A percentile compares a stretch with the other conserved stretches of the same genome.
Evolutionary conservation across 306 rosid genomes (phyloP).

Genomic region (Leucaena leucocephala): DNA sequence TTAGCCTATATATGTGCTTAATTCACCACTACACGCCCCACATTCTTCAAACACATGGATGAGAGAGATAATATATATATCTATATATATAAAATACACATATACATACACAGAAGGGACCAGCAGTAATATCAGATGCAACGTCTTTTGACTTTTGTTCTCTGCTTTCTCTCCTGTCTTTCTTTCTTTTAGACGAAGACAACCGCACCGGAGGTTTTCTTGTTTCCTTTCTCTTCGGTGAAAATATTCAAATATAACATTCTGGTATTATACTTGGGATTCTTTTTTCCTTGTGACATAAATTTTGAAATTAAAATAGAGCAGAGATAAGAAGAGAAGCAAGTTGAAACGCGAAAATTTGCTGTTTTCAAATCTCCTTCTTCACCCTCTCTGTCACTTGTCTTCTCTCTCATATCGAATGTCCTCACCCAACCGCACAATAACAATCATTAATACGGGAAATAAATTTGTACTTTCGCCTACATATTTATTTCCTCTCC

Average conservation of each 20-base stretch:
- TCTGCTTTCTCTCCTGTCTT: conserved; percentile 33
- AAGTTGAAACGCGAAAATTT: conserved; percentile 49
- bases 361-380: conserved; percentile 47
- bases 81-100: background rate
- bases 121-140: conserved; percentile 51
- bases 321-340: conserved; percentile 50
- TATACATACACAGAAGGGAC: conserved; percentile 39
- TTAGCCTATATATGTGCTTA: background rate
- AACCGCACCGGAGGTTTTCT: conserved; percentile 29
- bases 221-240: background rate
- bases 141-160: conserved; percentile 44
- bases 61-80: background rate
- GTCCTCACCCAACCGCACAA: conserved; percentile 53
- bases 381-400: conserved; percentile 13
- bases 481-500: conserved; percentile 20
- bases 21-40: conserved; percentile 43
- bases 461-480: conserved; percentile 38
- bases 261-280: conserved; percentile 35
- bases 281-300: conserved; percentile 43
- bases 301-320: conserved; percentile 46
- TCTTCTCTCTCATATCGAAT: conserved; percentile 54
- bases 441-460: conserved; percentile 45
- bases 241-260: background rate
- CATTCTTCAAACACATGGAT: background rate
- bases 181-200: conserved; percentile 41